Conservation (phyloP, 2,329 filamentous ascomycete genomes). For the Sarocladiaceae sp. region DNA sequence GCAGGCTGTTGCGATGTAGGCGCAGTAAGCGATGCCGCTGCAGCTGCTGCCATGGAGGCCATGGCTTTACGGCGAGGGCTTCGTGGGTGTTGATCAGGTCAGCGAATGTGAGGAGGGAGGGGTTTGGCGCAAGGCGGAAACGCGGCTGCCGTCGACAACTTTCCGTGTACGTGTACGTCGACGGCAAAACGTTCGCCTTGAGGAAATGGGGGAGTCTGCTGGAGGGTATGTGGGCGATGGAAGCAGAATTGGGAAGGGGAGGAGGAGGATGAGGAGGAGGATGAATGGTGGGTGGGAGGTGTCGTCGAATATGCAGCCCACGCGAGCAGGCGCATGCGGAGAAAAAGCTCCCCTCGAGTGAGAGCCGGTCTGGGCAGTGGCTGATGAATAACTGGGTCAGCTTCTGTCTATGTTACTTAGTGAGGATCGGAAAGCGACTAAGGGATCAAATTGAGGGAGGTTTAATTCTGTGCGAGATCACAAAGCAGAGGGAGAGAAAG, state of each 20-base stretch:
- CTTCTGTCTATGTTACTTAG: no score
- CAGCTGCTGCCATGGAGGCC: constrained; percentile 1
- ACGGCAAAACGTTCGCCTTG: not conserved
- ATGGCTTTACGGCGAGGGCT: not conserved
- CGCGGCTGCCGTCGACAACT: constrained; percentile 8
- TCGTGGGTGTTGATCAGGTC: no score
- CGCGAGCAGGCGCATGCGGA: constrained; percentile 7
- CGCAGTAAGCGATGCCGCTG: constrained; percentile 2
- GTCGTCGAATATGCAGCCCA: constrained; percentile 5
- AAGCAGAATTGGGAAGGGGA: not conserved
- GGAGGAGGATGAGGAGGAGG: not conserved
- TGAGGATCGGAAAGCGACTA: no score
- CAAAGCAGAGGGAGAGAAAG: no score
- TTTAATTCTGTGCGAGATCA: no score
- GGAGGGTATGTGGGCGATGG: no score
- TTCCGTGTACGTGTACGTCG: constrained; percentile 7
- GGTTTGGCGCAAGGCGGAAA: no score
- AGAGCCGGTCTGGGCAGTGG: not conserved
- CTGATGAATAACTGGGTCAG: not conserved
- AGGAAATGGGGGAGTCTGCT: not conserved
- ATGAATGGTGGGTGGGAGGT: not conserved
- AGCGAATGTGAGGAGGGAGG: no score
- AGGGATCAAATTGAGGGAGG: not conserved
- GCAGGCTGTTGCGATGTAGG: constrained; percentile 1
- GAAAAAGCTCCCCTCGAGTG: constrained; percentile 6